These are phyloP conservation scores for Paramecium tetraurelia DNA, from an alignment of 73 alveolate species.

Conservation along the genomic window DNA sequence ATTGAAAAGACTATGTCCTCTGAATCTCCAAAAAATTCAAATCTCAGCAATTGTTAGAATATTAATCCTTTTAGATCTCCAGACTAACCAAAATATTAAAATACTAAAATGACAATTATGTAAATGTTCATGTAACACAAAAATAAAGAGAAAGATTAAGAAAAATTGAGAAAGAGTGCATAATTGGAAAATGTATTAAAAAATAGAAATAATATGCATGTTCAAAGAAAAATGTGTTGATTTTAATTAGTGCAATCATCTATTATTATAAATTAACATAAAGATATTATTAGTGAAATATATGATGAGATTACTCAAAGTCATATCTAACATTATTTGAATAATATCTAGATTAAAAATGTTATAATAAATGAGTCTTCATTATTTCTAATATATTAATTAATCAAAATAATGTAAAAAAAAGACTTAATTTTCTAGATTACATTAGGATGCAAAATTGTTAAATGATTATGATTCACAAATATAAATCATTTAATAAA, in stretches of 20 bases:
- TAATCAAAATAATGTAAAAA: too few relatives aligned
- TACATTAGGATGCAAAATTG: not conserved
- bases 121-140: slow-evolving; percentile 27
- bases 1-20: slow-evolving; percentile 15
- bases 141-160: slow-evolving; percentile 32
- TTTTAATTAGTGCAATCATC: not conserved
- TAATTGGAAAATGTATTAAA: not conserved
- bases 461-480: not conserved
- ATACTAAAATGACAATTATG: slow-evolving; percentile 28
- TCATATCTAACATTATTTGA: too few relatives aligned
- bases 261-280: not conserved
- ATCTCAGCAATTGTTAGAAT: not conserved
- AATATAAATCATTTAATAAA: not conserved
- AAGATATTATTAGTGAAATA: too few relatives aligned
- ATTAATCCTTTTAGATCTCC: slow-evolving; percentile 40
- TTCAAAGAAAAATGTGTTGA: not conserved
- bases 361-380: too few relatives aligned
- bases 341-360: not conserved
- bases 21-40: slow-evolving; percentile 11
- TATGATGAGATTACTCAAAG: too few relatives aligned
- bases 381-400: too few relatives aligned
- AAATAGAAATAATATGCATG: slow-evolving; percentile 36
- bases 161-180: slow-evolving; percentile 33
- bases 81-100: slow-evolving; percentile 26
- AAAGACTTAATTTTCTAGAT: not conserved